Conservation (phyloP, 75 land plant species). For the Ceratopteris richardii region DNA sequence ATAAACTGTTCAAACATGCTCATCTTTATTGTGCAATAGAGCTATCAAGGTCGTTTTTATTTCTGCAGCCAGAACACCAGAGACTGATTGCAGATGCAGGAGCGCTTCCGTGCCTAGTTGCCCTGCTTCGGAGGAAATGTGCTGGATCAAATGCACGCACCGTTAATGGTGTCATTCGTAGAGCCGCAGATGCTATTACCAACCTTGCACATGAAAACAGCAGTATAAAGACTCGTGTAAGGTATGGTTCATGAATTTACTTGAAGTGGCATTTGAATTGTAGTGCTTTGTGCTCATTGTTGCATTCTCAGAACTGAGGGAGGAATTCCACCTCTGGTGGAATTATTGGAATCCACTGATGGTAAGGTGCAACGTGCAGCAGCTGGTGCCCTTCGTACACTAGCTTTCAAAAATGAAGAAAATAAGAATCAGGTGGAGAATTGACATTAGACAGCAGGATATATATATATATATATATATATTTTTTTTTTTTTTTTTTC, state of each 20-base stretch:
- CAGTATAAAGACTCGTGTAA: conserved; percentile 66
- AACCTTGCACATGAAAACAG: conserved; percentile 96
- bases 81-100: conserved; percentile 95
- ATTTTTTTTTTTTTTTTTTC: too few relatives aligned
- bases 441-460: too few relatives aligned
- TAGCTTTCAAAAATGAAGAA: conserved; percentile 97
- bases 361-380: conserved; percentile 88
- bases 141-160: conserved; percentile 35
- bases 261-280: background rate
- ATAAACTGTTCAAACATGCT: background rate
- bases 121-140: conserved; percentile 49
- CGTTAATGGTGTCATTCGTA: conserved; percentile 73
- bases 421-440: conserved; percentile 81
- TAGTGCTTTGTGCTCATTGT: background rate
- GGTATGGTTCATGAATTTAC: conserved; percentile 30
- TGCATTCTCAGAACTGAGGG: conserved; percentile 70
- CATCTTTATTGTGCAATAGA: too few relatives aligned
- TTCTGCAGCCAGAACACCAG: conserved; percentile 89
- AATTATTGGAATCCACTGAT: conserved; percentile 68
- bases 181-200: conserved; percentile 98
- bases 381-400: conserved; percentile 86
- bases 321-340: conserved; percentile 95
- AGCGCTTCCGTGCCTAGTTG: conserved; percentile 71
- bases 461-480: background rate
- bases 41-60: too few relatives aligned